Base-by-base conservation (phyloP, 768 basidiomycete genomes). In the Asterophora lycoperdoides region DNA sequence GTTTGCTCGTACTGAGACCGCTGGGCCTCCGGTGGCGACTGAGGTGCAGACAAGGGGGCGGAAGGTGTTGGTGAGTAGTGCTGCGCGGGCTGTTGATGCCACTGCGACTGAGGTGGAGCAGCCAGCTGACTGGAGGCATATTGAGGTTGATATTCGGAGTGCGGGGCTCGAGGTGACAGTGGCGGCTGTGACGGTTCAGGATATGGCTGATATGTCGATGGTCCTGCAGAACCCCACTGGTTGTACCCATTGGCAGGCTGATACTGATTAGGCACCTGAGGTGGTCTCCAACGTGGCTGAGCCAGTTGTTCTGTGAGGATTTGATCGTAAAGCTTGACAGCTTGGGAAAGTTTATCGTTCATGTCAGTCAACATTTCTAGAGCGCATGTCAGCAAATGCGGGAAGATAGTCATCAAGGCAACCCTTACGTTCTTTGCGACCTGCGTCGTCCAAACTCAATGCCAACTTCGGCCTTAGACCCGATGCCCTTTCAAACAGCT, bases 281-380 rank as follows among this genome's bases (percentile, higher is more conserved):
- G 57, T 29, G 71, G 61, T 41, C 80, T 71, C 83, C 86, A 88
- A 34, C 79, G 72, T 1, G 86, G 86, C 35, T 80, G 82, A 2
- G 84, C 75, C 9, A 93, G 74, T 61, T 94, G 89, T 55, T 89
- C 79, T 19, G 93, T 93, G 36, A 95, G 71, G 17, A 96, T 72
- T 46, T 86, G 80, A 56, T 97, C 94, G 62, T 97, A 98, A 3
- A 96, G 70, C 61, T 88, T 86, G 38, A 97, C 92, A 0, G 91
- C 93, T 64, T 95, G 82, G 0, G 91, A 89, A 8, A 99, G 67
- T 66, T 97, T 95, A 40, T 88, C 86, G 58, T 97, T 89, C 93
- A 98, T 97, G 41, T 97, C 93, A 6, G 82, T 74, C 30, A 99
- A 71, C 62, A 94, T 75, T 65, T 93, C 93, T 93, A 38, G 18